Base-by-base conservation (phyloP, 179 eudicot genomes). In the Beta corolliflora region DNA sequence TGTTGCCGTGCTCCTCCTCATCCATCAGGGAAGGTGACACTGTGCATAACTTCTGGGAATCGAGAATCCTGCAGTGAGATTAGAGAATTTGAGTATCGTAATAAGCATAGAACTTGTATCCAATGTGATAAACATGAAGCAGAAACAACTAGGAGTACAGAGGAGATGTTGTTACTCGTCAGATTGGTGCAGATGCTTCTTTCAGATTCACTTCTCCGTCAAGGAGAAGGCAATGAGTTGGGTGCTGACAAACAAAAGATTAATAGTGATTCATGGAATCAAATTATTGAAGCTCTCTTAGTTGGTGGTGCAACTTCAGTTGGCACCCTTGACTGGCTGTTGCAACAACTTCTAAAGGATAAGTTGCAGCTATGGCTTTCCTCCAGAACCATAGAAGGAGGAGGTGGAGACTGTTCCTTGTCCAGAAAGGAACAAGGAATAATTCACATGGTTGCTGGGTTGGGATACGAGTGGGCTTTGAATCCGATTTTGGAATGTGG, bases 391-490 rank as follows among this genome's bases (percentile, higher is more conserved):
- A 46, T 50, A 67, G 87, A 78, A 18, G 85, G 81, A 16, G 67
- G 23, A 77, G 29, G 53, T 60, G 71, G 73, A n/a, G 85, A 79
- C 9, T 90, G 90, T 81, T 79, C 81, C 58, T 85, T 94, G 83
- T 94, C 99, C 55, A 94, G 88, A 89, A 93, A 91, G 83, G 97
- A 94, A 85, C 97, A 93, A 88, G 97, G 99, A 73, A 81, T 94
- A 25, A 91, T 94, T 79, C 99, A 96, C 86, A 87, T 91, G 93
- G 83, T 93, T 84, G 92, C 98, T 76, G 98, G 94, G 72, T 88
- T 94, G 86, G 99, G 98, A 44, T 94, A 89, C 83, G 92, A 87
- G 81, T 96, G 99, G 98, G 97, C 99, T 75, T 89, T 96, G 83
- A 90, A 85, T 56, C 89, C 94, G 56, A 84, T 94, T 82, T 87